Conservation (phyloP, 2,329 filamentous ascomycete genomes). For the Pseudogymnoascus sp. region DNA sequence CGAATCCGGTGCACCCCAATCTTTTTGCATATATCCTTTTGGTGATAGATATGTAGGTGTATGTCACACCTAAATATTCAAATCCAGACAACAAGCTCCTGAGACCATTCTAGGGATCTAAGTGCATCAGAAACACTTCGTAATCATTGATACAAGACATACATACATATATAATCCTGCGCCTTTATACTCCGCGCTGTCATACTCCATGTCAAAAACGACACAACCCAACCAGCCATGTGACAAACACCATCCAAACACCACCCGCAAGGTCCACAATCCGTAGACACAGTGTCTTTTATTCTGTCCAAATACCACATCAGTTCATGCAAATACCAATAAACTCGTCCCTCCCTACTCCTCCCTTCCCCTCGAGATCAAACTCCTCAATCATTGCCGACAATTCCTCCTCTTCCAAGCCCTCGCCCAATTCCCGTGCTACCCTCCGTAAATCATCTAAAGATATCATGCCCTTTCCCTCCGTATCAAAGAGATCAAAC, state of each 20-base stretch:
- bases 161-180: not conserved
- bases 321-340: constrained; percentile 31
- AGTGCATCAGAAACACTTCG: not conserved
- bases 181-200: not conserved
- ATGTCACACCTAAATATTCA: not conserved
- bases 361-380: constrained; percentile 88
- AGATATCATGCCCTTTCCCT: constrained; percentile 84
- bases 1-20: not conserved
- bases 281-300: not conserved
- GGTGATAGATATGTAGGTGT: not conserved
- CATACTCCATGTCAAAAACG: not conserved
- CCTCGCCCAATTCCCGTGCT: constrained; percentile 85
- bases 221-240: not conserved
- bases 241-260: constrained; percentile 6
- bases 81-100: not conserved
- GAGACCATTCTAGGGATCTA: not conserved
- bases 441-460: constrained; percentile 82
- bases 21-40: constrained; percentile 1
- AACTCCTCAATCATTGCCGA: constrained; percentile 97
- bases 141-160: constrained; percentile 3
- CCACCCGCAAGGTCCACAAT: not conserved
- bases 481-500: constrained; percentile 88
- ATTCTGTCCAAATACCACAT: constrained; percentile 9
- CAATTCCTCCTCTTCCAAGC: constrained; percentile 86
- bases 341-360: constrained; percentile 63